Evolutionary conservation across 441 rosid species (phyloP), one percentile per base, ranked within the genome.

Genomic region (Brassica balearica): DNA sequence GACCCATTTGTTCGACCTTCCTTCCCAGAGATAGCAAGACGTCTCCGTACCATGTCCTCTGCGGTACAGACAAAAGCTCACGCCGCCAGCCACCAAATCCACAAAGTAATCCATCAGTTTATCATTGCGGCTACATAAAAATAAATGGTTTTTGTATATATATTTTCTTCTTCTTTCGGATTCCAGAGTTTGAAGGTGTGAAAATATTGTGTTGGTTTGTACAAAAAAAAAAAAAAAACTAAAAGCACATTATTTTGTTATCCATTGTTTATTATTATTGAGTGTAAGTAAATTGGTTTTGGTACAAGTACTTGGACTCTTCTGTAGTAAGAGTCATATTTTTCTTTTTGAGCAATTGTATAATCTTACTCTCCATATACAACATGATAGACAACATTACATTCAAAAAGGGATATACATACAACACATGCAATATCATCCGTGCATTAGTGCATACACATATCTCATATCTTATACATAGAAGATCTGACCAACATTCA

Each of bases 401-500:
- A 64, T 15, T 53, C 58, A 62, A 61, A 53, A 25, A 36, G 1
- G 19, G n/a, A 34, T 48, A 51, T 22, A 32, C 58, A 55, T 15
- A 29, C 46, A 59, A 38, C 61, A 25, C 51, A 71, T 38, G 53
- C 38, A 77, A 41, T 38, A 51, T 43, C 59, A 43, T 43, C 34
- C 71, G 5, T 43, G 4, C 22, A 29, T 58, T 29, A 29, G 34
- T 29, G 34, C 34, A 60, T 41, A 12, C 1, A 58, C 48, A 64
- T 23, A 53, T 14, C 5, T n/a, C 56, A 61, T 20, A 3, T 5
- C 12, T 65, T 68, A 94, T 61, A 94, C 96, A 84, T 85, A 91
- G 80, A 94, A 87, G 20, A 91, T 65, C 85, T 94, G 97, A 27
- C 98, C 98, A 32, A 94, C 97, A 38, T 94, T 92, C 86, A 94